Conservation (phyloP, 2,329 filamentous ascomycete species). For the Zelopaecilomyces penicillatus region DNA sequence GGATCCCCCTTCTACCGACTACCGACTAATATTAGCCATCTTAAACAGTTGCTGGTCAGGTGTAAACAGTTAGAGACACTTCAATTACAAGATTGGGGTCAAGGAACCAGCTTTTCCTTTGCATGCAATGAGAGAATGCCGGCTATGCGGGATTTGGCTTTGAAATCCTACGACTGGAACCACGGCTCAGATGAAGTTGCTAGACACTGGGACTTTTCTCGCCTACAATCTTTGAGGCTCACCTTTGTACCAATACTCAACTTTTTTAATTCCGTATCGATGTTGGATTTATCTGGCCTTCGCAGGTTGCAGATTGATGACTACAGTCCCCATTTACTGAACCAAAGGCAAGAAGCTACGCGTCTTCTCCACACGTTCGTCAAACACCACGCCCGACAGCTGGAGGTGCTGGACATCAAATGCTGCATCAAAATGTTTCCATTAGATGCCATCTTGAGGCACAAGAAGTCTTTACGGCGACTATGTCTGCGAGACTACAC, state of each 20-base stretch:
- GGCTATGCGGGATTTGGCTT: constrained; percentile 29
- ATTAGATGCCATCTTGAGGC: constrained; percentile 29
- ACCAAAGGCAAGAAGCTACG: constrained; percentile 32
- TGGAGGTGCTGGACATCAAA: constrained; percentile 31
- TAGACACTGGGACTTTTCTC: constrained; percentile 38
- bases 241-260: constrained; percentile 35
- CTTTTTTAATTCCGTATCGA: constrained; percentile 35
- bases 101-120: constrained; percentile 38
- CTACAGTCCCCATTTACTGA: constrained; percentile 31
- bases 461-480: constrained; percentile 27
- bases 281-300: constrained; percentile 27
- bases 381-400: constrained; percentile 26
- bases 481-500: constrained; percentile 38
- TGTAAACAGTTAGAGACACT: constrained; percentile 28
- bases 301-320: constrained; percentile 35
- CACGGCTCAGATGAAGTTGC: constrained; percentile 30
- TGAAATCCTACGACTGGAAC: constrained; percentile 42
- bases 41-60: constrained; percentile 35
- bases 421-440: constrained; percentile 34
- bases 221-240: constrained; percentile 32
- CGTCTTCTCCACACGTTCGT: constrained; percentile 29
- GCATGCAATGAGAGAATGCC: constrained; percentile 32
- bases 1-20: constrained; percentile 31
- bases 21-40: constrained; percentile 29
- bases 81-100: constrained; percentile 36